These are phyloP conservation scores for Colletotrichum lini DNA, from an alignment of 2,329 filamentous ascomycete species.

Conservation along the genomic window DNA sequence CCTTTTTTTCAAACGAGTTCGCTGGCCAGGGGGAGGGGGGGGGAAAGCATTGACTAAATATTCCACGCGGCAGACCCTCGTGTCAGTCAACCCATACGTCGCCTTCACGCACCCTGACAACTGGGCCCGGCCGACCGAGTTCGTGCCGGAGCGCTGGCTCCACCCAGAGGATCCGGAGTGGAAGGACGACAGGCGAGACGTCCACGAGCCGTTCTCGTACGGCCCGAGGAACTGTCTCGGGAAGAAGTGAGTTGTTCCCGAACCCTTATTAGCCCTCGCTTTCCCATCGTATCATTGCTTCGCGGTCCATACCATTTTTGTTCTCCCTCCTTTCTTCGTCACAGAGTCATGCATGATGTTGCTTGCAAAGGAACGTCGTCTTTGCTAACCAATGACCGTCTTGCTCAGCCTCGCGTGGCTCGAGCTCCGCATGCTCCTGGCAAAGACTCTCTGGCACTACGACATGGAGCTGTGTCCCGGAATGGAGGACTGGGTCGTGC, in stretches of 20 bases:
- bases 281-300: neutral
- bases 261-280: constrained; percentile 16
- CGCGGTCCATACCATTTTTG: too few relatives aligned
- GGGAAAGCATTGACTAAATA: neutral
- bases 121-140: constrained; percentile 61
- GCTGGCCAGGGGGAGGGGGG: neutral
- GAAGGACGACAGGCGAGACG: constrained; percentile 56
- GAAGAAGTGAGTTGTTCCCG: constrained; percentile 53
- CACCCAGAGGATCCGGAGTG: constrained; percentile 34
- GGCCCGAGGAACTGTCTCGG: constrained; percentile 67
- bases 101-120: constrained; percentile 45
- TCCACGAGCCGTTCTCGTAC: constrained; percentile 63
- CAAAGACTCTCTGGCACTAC: constrained; percentile 64
- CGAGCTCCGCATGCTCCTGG: constrained; percentile 65
- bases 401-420: constrained; percentile 60
- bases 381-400: constrained; percentile 3
- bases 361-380: neutral
- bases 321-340: too few relatives aligned
- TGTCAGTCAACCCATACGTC: constrained; percentile 35
- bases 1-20: too few relatives aligned
- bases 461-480: constrained; percentile 58
- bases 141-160: constrained; percentile 63
- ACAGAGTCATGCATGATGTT: too few relatives aligned
- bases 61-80: constrained; percentile 12
- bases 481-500: constrained; percentile 54